Base-by-base conservation (phyloP, 148 eudicot species). In the Fallopia convolvulus region DNA sequence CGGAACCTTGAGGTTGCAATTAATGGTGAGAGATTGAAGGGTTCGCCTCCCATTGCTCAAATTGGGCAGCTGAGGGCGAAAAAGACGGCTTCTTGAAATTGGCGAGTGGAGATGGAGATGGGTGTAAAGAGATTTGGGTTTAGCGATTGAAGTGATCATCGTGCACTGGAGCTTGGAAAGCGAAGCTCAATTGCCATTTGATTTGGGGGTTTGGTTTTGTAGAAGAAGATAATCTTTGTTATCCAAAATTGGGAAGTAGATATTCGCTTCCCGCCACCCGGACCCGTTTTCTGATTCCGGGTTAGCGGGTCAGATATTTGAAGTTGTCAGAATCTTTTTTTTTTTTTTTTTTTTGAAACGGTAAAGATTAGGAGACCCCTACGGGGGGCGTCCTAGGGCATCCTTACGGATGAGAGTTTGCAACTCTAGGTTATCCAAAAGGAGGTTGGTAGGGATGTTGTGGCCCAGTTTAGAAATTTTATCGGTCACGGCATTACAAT, bases 1-100 rank as follows among this genome's bases (percentile, higher is more conserved):
- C 30, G 83, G 72, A n/a, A 66, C 75, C 65, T 85, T 85, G 74
- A 92, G 79, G 81, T 87, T 85, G 52, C 89, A 90, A 74, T 61
- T 77, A 53, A 86, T 42, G 32, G 47, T 47, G 70, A 55, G 50
- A 55, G 78, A 60, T 10, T 17, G 20, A 46, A 13, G 49, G 36
- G 77, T 73, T 55, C 75, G 80, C 40, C 40, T 63, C 1, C 63
- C 71, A 71, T 70, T 75, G 11, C 20, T 70, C 1, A 44, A 77
- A 80, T 36, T 80, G 83, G 79, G 84, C 10, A 79, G 23, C 78
- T 77, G 33, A 26, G 49, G 33, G 80, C 76, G 52, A 75, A 65
- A 13, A 77, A 56, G 63, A 82, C 72, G 15, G 83, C 46, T 79
- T 86, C 87, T 75, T 30, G 46, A 55, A 32, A 75, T 50, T 52